Base-by-base conservation (phyloP, 2,329 filamentous ascomycete species). In the Claviceps sp. region DNA sequence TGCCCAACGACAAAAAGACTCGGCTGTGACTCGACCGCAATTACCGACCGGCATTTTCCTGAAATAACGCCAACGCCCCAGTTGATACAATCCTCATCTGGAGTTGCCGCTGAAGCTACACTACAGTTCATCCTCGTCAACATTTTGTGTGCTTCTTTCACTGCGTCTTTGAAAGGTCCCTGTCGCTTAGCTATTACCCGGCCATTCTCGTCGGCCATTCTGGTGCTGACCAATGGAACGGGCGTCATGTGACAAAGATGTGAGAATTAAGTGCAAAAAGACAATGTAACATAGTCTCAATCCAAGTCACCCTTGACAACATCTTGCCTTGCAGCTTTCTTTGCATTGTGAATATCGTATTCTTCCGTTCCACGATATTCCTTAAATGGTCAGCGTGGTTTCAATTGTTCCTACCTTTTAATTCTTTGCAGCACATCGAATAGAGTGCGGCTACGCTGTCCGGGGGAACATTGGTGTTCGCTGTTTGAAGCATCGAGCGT, bases 331-430 rank as follows among this genome's bases (percentile, higher is more conserved):
- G 20, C 16, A 9, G 11, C 34, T 40, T 48, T 26, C 16, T 48
- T 26, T 18, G 8, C n/a, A 11, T 18, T 16, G 8, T 44, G 26
- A 37, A n/a, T 4, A 38, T 24, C 40, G 20, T 22, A 5, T 20
- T n/a, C n/a, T 9, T 13, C 22, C 24, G 22, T 26, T 46, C 44
- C 49, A 30, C 22, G 22, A 47, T n/a, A 47, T 3, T 51, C 22
- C 36, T 40, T 40, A 7, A 3, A 36, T 34, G 36, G 43, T 51
- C 47, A 51, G 49, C n/a, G 34, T n/a, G 22, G 24, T 26, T 47
- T 41, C 49, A 47, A 16, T 34, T 47, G 16, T 46, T 22, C 49
- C 43, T 51, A 51, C 49, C 44, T 47, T 30, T 40, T 5, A 36
- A 9, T 41, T 41, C 8, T 47, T 26, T 45, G 41, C 30, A 44